These are phyloP conservation scores for Mallotus japonicus DNA, from an alignment of 441 rosid genomes.

Conservation along the genomic window DNA sequence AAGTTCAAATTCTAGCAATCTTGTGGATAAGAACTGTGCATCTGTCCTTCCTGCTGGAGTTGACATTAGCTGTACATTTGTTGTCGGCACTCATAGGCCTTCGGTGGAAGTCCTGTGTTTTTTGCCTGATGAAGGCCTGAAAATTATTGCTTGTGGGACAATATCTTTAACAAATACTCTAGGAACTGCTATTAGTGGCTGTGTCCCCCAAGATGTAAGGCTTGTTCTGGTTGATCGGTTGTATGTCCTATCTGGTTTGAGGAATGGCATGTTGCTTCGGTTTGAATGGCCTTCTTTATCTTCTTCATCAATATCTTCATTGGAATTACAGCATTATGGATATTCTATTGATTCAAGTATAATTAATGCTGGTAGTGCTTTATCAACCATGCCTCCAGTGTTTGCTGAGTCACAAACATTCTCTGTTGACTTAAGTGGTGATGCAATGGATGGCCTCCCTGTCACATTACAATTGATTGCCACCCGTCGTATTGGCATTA, in stretches of 20 bases:
- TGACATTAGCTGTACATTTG: slow-evolving; percentile 58
- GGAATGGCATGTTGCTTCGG: slow-evolving; percentile 98
- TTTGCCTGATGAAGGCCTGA: slow-evolving; percentile 60
- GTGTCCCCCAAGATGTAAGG: slow-evolving; percentile 97
- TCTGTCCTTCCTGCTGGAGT: slow-evolving; percentile 61
- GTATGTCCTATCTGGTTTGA: slow-evolving; percentile 87
- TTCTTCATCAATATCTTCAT: slow-evolving; percentile 35
- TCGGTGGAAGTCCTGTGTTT: slow-evolving; percentile 88
- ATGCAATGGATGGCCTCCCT: slow-evolving; percentile 40
- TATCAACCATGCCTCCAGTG: slow-evolving; percentile 27
- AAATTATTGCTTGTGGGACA: slow-evolving; percentile 74
- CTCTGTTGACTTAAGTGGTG: slow-evolving; percentile 33
- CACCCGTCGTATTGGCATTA: slow-evolving; percentile 88
- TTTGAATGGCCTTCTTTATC: slow-evolving; percentile 86
- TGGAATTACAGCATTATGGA: slow-evolving; percentile 31
- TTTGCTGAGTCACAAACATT: slow-evolving; percentile 31
- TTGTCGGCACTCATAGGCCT: slow-evolving; percentile 95
- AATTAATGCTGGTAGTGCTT: slow-evolving; percentile 34
- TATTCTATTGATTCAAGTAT: slow-evolving; percentile 32
- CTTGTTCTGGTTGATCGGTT: slow-evolving; percentile 81
- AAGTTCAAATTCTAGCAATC: slow-evolving; percentile 37
- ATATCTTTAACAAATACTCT: slow-evolving; percentile 62
- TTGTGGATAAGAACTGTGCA: slow-evolving; percentile 30
- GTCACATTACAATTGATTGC: slow-evolving; percentile 78
- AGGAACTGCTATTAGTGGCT: slow-evolving; percentile 79